Conservation (phyloP, 305 asterid species). For the Nicotiana rustica region DNA sequence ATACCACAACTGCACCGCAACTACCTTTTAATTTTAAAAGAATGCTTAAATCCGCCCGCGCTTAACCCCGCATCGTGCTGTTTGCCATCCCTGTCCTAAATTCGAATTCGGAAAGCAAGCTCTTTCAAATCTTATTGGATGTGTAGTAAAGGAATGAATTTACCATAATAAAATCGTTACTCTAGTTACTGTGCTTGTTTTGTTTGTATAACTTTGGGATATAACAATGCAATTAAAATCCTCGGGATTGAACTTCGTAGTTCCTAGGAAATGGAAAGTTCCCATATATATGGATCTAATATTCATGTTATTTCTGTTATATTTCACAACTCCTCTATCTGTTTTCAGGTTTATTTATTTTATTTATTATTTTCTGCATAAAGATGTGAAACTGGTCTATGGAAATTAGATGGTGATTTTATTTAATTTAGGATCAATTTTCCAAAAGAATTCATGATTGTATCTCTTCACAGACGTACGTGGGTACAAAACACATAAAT, state of each 20-base stretch:
- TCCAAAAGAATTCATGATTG: not conserved
- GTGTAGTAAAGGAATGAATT: too few species aligned
- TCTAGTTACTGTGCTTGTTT: too few species aligned
- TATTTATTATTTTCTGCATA: not conserved
- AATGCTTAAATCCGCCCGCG: too few species aligned
- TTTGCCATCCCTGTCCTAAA: too few species aligned
- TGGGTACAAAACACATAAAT: slow-evolving; percentile 26
- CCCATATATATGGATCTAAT: not conserved
- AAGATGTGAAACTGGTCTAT: not conserved
- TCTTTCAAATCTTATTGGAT: too few species aligned
- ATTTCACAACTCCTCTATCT: not conserved
- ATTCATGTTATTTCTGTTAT: not conserved
- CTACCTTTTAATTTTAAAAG: too few species aligned
- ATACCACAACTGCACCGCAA: too few species aligned
- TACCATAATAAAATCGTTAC: too few species aligned
- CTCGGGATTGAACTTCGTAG: not conserved
- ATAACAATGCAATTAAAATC: not conserved
- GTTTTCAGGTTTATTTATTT: not conserved
- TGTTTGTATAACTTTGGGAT: not conserved
- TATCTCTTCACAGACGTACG: slow-evolving; percentile 2
- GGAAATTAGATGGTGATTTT: too few species aligned
- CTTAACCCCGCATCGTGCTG: too few species aligned
- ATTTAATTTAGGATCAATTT: not conserved
- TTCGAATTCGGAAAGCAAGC: too few species aligned
- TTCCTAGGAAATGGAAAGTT: not conserved